Evolutionary conservation across 2,329 filamentous ascomycete species (phyloP).

Genomic region (Aspergillus transmontanensis): DNA sequence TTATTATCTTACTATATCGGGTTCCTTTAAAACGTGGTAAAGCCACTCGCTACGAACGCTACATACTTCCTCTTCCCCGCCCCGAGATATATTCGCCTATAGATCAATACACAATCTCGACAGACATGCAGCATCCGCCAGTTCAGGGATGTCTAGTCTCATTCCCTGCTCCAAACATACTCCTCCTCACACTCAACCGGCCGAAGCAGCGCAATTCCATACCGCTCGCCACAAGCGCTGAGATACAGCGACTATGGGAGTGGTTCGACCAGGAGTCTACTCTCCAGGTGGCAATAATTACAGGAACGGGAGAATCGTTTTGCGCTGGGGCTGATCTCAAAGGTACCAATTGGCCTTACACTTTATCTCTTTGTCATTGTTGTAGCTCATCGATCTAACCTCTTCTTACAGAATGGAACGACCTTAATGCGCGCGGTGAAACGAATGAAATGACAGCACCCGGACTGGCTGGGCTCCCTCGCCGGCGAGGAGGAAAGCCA

Average conservation of each 20-base stretch:
- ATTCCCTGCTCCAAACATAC: constrained; percentile 45
- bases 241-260: constrained; percentile 52
- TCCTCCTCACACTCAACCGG: constrained; percentile 47
- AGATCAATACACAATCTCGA: background rate
- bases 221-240: constrained; percentile 42
- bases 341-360: constrained; percentile 33
- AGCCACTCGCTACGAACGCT: background rate
- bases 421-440: constrained; percentile 41
- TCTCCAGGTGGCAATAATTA: constrained; percentile 65
- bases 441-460: constrained; percentile 41
- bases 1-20: background rate
- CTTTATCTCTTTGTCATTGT: background rate
- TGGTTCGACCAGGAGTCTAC: constrained; percentile 66
- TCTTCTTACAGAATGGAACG: constrained; percentile 55
- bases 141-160: constrained; percentile 35
- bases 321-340: constrained; percentile 70
- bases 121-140: constrained; percentile 12
- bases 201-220: constrained; percentile 46
- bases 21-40: background rate
- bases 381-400: background rate
- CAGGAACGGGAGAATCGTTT: constrained; percentile 65
- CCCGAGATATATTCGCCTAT: background rate
- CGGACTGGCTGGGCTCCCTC: constrained; percentile 68
- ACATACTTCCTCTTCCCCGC: background rate
- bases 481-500: constrained; percentile 71